Evolutionary conservation across 2,329 filamentous ascomycete genomes (phyloP).

Genomic region (Ambrosiella cleistominuta): DNA sequence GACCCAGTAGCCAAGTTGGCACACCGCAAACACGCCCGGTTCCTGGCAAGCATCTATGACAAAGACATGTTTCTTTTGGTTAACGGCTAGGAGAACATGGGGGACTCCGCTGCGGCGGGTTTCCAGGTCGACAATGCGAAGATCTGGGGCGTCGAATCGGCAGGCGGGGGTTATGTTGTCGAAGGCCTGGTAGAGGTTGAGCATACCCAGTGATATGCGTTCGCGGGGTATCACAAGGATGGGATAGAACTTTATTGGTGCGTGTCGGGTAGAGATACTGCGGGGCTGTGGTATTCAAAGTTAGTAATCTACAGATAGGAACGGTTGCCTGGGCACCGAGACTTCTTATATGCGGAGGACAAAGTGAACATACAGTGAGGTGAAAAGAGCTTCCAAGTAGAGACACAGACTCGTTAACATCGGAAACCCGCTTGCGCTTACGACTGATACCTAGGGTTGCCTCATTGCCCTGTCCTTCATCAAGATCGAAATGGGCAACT

Average conservation of each 20-base stretch:
- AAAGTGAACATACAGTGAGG: slow-evolving; percentile 3
- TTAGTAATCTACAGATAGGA: slow-evolving; percentile 4
- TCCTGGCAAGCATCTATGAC: slow-evolving; percentile 16
- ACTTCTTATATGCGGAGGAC: neutral
- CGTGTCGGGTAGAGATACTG: slow-evolving; percentile 33
- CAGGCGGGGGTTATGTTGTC: slow-evolving; percentile 31
- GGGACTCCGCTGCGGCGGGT: slow-evolving; percentile 36
- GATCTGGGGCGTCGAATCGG: slow-evolving; percentile 41
- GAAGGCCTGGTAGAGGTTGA: slow-evolving; percentile 37
- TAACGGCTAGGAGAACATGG: slow-evolving; percentile 34
- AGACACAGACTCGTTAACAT: slow-evolving; percentile 6
- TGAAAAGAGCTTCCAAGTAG: slow-evolving; percentile 7
- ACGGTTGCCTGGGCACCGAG: neutral
- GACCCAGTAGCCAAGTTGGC: slow-evolving; percentile 50
- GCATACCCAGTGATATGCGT: slow-evolving; percentile 39
- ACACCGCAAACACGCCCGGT: slow-evolving; percentile 45
- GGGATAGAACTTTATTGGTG: slow-evolving; percentile 39
- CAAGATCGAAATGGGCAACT: slow-evolving; percentile 1
- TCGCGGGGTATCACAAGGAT: slow-evolving; percentile 46
- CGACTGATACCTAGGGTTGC: neutral
- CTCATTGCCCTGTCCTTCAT: slow-evolving; percentile 2
- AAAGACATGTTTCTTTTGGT: slow-evolving; percentile 6
- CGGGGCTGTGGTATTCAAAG: slow-evolving; percentile 28
- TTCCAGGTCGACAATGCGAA: slow-evolving; percentile 47
- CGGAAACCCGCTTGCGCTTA: slow-evolving; percentile 11